Percentiles rank a stretch among this genome's conserved stretches.
phyloP scores from a whole-genome alignment of 192 early-diverging fungal genomes.

The Backusella sp. region DNA sequence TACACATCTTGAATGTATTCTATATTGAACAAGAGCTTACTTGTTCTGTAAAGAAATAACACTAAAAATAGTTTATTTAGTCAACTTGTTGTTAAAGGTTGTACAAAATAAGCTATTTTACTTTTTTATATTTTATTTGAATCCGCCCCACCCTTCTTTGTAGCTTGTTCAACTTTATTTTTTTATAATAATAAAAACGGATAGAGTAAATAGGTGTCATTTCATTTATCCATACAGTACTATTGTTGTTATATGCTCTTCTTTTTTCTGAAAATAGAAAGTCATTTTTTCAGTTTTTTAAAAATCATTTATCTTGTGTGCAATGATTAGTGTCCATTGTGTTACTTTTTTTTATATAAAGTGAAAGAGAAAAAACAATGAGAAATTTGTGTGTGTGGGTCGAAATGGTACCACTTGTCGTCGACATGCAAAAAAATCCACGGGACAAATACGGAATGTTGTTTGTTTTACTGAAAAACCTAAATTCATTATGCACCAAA shows the following conservation, averaged over 20 bases:
- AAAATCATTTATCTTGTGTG: background rate
- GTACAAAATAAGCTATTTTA: constrained; percentile 2
- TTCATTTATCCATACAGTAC: background rate
- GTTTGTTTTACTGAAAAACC: background rate
- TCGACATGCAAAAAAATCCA: background rate
- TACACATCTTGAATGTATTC: background rate
- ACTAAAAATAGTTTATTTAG: constrained; percentile 8
- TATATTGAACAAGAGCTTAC: background rate
- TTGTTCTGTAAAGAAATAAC: constrained; percentile 4
- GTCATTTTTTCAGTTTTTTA: background rate
- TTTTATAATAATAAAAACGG: background rate
- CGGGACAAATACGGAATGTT: background rate
- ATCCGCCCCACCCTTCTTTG: background rate
- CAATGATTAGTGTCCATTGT: background rate
- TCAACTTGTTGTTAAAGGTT: background rate
- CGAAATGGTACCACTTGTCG: background rate
- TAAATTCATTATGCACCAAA: background rate
- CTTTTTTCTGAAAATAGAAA: background rate
- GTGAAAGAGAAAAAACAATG: background rate
- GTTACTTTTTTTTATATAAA: constrained; percentile 5
- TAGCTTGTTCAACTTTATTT: background rate
- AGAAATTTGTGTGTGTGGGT: background rate
- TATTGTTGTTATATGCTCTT: background rate
- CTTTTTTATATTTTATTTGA: background rate
- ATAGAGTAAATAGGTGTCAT: background rate